phyloP scores from a whole-genome alignment of 2,329 filamentous ascomycete genomes.

The Colletotrichum tropicale region DNA sequence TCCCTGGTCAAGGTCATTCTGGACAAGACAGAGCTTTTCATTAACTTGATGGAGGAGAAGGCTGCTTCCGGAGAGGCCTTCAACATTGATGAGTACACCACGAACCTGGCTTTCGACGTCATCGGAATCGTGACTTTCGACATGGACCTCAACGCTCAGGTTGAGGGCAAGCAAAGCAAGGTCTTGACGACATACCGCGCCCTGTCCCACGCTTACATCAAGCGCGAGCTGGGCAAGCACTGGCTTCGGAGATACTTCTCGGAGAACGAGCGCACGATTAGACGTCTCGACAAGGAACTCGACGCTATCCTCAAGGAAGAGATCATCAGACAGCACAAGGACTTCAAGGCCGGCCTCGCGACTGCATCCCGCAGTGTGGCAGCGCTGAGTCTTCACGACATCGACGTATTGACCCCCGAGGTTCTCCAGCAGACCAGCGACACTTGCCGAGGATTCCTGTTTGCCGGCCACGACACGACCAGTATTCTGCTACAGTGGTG shows the following conservation, averaged over 20 bases:
- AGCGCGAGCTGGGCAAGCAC: constrained; percentile 23
- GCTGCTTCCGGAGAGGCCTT: constrained; percentile 30
- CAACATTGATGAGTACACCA: constrained; percentile 29
- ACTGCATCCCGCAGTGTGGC: constrained; percentile 30
- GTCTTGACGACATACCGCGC: constrained; percentile 24
- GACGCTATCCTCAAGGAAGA: constrained; percentile 25
- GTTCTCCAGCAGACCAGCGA: constrained; percentile 34
- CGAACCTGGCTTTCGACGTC: constrained; percentile 41
- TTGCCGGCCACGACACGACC: constrained; percentile 46
- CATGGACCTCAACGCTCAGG: constrained; percentile 36
- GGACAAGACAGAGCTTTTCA: constrained; percentile 8
- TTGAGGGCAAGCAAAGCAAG: constrained; percentile 25
- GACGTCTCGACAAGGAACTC: constrained; percentile 26
- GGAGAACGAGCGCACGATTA: constrained; percentile 26
- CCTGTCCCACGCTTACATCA: constrained; percentile 6
- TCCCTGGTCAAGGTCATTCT: constrained; percentile 34
- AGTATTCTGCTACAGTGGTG: constrained; percentile 38
- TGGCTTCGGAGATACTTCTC: constrained; percentile 27
- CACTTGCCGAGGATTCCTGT: constrained; percentile 41
- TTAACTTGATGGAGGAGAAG: constrained; percentile 30
- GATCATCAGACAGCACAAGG: constrained; percentile 5
- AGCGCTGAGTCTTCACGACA: constrained; percentile 33
- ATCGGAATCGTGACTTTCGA: constrained; percentile 39
- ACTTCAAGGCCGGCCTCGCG: constrained; percentile 1
- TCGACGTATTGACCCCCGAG: constrained; percentile 26